Percentiles rank a stretch among this genome's conserved stretches.
phyloP scores from a whole-genome alignment of 208 protist species.

The Kentomonas sorsogonicus region DNA sequence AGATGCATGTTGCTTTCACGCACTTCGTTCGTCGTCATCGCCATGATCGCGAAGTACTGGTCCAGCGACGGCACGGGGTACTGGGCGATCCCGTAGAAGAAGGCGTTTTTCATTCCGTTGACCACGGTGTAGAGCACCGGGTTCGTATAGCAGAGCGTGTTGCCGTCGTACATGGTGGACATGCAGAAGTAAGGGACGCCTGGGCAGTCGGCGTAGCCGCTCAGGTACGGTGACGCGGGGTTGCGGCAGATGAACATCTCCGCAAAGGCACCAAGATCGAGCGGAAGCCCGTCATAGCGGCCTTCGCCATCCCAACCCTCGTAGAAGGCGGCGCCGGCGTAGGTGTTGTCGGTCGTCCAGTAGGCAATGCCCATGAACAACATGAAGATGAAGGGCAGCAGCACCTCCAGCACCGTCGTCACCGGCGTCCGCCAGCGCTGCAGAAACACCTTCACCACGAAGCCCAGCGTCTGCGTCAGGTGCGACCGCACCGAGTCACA shows the following conservation, averaged over 20 bases:
- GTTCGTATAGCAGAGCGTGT: slow-evolving; percentile 23
- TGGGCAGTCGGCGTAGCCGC: slow-evolving; percentile 14
- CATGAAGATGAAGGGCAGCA: slow-evolving; percentile 63
- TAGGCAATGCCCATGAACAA: slow-evolving; percentile 49
- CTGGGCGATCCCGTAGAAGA: slow-evolving; percentile 34
- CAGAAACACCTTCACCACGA: slow-evolving; percentile 61
- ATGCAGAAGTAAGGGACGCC: slow-evolving; percentile 15
- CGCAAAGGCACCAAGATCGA: too few relatives aligned
- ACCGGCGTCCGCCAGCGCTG: slow-evolving; percentile 47
- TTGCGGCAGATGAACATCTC: slow-evolving; percentile 4
- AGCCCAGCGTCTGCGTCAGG: slow-evolving; percentile 54
- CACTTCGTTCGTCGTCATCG: slow-evolving; percentile 32
- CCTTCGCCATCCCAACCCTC: slow-evolving; percentile 5
- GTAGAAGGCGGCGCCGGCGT: slow-evolving; percentile 24
- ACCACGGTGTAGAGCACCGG: slow-evolving; percentile 6
- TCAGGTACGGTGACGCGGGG: not conserved
- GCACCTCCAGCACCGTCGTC: slow-evolving; percentile 47
- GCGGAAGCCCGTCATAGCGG: too few relatives aligned
- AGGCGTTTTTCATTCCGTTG: slow-evolving; percentile 20
- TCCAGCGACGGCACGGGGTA: slow-evolving; percentile 42
- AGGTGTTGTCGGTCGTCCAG: slow-evolving; percentile 30
- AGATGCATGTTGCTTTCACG: slow-evolving; percentile 30
- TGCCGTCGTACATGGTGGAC: slow-evolving; percentile 25
- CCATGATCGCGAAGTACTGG: slow-evolving; percentile 44
- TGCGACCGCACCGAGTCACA: slow-evolving; percentile 27